Conservation (phyloP, 345 rosid species). For the Hibiscus tridactylites region DNA sequence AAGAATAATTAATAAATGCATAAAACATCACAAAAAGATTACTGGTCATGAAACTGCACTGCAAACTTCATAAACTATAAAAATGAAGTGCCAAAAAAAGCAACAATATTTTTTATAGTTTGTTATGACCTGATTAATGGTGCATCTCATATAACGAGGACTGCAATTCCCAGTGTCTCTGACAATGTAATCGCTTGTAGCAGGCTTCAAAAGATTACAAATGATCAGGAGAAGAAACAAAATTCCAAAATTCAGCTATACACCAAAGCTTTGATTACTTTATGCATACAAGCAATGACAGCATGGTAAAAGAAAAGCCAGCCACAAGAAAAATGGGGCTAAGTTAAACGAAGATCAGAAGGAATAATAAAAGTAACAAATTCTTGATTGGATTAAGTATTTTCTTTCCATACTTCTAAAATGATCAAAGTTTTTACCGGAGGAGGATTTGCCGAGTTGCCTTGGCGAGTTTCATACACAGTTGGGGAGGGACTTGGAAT, state of each 20-base stretch:
- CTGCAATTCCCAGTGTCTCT: conserved; percentile 93
- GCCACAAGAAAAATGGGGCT: too few species aligned
- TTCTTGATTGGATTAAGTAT: not conserved
- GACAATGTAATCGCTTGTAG: conserved; percentile 75
- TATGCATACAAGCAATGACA: conserved; percentile 2
- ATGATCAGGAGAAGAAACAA: conserved; percentile 9
- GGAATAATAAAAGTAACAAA: not conserved
- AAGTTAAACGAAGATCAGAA: not conserved
- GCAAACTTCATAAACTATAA: not conserved
- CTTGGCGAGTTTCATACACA: conserved; percentile 76
- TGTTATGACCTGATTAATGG: conserved; percentile 75
- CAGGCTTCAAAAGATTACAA: conserved; percentile 57
- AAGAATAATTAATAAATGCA: not conserved
- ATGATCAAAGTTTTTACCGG: conserved; percentile 46
- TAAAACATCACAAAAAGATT: not conserved
- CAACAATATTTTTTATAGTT: conserved; percentile 11
- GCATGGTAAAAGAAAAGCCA: not conserved
- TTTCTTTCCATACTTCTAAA: not conserved
- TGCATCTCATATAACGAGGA: conserved; percentile 98
- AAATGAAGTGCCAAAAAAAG: too few species aligned
- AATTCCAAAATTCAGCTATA: not conserved
- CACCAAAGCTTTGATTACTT: not conserved
- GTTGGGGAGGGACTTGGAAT: conserved; percentile 56
- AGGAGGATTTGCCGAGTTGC: conserved; percentile 83
- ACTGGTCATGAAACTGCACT: not conserved